These are phyloP conservation scores for Acer saccharum DNA, from an alignment of 345 rosid genomes.

Conservation along the genomic window DNA sequence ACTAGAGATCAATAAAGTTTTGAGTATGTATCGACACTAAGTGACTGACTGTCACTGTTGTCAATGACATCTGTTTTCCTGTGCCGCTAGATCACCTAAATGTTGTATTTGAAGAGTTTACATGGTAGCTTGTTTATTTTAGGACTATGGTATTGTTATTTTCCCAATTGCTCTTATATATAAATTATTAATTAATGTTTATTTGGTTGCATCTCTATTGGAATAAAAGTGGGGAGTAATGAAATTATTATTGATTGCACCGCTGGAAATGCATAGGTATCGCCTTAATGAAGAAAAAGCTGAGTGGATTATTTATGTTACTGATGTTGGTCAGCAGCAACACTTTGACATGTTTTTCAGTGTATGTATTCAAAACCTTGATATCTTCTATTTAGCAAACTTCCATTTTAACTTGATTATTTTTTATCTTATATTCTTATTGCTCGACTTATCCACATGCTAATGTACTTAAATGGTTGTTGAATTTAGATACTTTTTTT, in stretches of 20 bases:
- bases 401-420: neutral
- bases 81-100: neutral
- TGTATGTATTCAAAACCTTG: constrained; percentile 40
- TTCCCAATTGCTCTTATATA: neutral
- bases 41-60: neutral
- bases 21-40: neutral
- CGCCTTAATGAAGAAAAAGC: constrained; percentile 94
- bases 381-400: neutral
- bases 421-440: neutral
- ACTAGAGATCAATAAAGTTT: neutral
- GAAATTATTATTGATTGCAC: neutral
- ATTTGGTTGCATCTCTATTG: neutral
- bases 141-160: neutral
- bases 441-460: neutral
- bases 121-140: neutral
- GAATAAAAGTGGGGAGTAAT: neutral
- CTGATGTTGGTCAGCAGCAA: constrained; percentile 97
- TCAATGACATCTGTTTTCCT: neutral
- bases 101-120: neutral
- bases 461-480: neutral
- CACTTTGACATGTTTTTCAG: constrained; percentile 92
- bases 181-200: neutral
- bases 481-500: neutral
- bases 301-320: constrained; percentile 92
- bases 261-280: constrained; percentile 55